Evolutionary conservation across 2,329 filamentous ascomycete species (phyloP).

Genomic region (Penicillium sp.): DNA sequence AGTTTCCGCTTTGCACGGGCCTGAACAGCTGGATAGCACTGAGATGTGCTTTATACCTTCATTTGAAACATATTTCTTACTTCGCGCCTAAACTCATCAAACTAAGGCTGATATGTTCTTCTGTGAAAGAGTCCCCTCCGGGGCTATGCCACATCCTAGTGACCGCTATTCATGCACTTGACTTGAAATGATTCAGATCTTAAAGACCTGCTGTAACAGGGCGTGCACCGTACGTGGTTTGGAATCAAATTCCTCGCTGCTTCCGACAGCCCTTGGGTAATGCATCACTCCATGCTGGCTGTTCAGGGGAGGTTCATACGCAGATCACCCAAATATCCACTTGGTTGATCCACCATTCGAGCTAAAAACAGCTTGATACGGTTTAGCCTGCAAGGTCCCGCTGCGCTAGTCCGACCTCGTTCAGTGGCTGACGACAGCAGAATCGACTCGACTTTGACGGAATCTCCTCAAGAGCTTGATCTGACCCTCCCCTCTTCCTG

Average conservation of each 20-base stretch:
- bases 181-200: no score
- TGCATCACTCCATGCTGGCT: not conserved
- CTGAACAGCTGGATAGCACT: no score
- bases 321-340: slow-evolving; percentile 3
- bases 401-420: not conserved
- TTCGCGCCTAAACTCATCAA: no score
- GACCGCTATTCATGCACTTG: no score
- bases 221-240: not conserved
- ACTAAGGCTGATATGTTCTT: no score
- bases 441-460: not conserved
- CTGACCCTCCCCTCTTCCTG: not conserved
- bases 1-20: not conserved
- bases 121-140: no score
- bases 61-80: no score
- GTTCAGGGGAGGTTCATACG: not conserved
- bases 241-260: not conserved
- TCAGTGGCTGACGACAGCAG: slow-evolving; percentile 19
- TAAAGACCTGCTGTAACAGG: not conserved
- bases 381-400: slow-evolving; percentile 12
- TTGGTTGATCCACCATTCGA: slow-evolving; percentile 9
- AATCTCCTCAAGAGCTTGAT: not conserved
- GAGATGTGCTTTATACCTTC: no score
- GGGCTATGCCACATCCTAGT: no score
- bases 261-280: not conserved
- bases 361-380: slow-evolving; percentile 6